Conservation (phyloP, 2,329 filamentous ascomycete genomes). For the Aspergillus sp. region DNA sequence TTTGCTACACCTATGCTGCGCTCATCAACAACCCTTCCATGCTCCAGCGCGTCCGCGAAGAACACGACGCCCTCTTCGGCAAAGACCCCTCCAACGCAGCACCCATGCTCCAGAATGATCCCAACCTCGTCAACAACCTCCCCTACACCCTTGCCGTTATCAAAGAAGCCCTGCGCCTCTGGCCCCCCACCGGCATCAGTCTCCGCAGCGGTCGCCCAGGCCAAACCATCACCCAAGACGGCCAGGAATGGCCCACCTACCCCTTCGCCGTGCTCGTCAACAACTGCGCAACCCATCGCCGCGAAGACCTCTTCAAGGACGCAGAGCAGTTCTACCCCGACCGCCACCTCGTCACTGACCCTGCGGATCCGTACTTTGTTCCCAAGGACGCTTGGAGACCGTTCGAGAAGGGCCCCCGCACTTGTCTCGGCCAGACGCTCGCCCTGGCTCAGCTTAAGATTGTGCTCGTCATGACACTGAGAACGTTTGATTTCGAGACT, state of each 20-base stretch:
- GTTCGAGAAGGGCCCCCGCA: slow-evolving; percentile 45
- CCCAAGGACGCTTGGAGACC: slow-evolving; percentile 42
- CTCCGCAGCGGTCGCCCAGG: slow-evolving; percentile 10
- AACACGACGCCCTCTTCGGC: slow-evolving; percentile 52
- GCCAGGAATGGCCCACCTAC: slow-evolving; percentile 10
- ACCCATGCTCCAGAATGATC: slow-evolving; percentile 36
- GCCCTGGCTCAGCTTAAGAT: slow-evolving; percentile 39
- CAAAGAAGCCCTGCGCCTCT: slow-evolving; percentile 53
- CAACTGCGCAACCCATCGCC: slow-evolving; percentile 12
- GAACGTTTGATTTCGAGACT: slow-evolving; percentile 18
- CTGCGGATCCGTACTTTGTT: slow-evolving; percentile 15
- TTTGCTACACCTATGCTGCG: slow-evolving; percentile 31
- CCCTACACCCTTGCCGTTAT: slow-evolving; percentile 51
- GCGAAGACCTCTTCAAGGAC: slow-evolving; percentile 11
- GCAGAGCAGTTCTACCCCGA: slow-evolving; percentile 29
- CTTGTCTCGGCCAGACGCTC: slow-evolving; percentile 48
- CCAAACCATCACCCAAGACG: slow-evolving; percentile 6
- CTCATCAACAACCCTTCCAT: slow-evolving; percentile 30
- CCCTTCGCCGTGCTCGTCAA: slow-evolving; percentile 12
- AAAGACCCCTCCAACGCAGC: slow-evolving; percentile 32
- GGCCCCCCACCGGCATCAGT: slow-evolving; percentile 33
- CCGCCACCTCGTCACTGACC: slow-evolving; percentile 28
- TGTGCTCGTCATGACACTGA: slow-evolving; percentile 17
- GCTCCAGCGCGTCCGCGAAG: slow-evolving; percentile 37
- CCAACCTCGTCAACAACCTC: slow-evolving; percentile 47